phyloP scores from a whole-genome alignment of 148 eudicot genomes.

The Fagopyrum esculentum region DNA sequence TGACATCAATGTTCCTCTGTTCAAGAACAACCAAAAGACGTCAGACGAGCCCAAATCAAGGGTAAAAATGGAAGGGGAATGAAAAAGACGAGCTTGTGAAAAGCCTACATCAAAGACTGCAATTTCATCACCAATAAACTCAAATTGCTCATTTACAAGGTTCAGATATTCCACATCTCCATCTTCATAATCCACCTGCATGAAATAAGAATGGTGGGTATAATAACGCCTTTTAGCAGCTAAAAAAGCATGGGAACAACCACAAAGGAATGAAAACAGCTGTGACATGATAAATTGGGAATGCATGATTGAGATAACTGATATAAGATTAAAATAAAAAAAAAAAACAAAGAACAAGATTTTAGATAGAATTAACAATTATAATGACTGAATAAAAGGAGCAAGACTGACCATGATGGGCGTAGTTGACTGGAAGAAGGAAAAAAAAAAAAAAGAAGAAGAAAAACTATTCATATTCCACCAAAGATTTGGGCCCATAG shows the following conservation, averaged over 20 bases:
- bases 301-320: no score
- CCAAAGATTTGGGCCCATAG: no score
- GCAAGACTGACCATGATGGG: no score
- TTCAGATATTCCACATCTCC: slow-evolving; percentile 49
- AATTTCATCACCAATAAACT: slow-evolving; percentile 28
- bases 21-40: neutral
- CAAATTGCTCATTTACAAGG: slow-evolving; percentile 41
- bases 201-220: neutral
- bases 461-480: neutral
- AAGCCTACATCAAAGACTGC: slow-evolving; percentile 23
- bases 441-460: neutral
- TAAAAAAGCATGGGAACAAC: neutral
- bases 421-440: neutral
- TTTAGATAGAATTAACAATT: no score
- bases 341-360: no score
- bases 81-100: neutral
- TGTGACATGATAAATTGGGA: neutral
- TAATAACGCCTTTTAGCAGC: neutral
- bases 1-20: neutral
- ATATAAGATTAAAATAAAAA: no score
- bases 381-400: no score
- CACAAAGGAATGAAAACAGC: neutral
- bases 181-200: slow-evolving; percentile 42
- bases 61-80: neutral
- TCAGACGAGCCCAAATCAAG: neutral